Evolutionary conservation across 1,139 yeast species (phyloP), one percentile per base, ranked within the genome.

Genomic region (Pichia inconspicua): DNA sequence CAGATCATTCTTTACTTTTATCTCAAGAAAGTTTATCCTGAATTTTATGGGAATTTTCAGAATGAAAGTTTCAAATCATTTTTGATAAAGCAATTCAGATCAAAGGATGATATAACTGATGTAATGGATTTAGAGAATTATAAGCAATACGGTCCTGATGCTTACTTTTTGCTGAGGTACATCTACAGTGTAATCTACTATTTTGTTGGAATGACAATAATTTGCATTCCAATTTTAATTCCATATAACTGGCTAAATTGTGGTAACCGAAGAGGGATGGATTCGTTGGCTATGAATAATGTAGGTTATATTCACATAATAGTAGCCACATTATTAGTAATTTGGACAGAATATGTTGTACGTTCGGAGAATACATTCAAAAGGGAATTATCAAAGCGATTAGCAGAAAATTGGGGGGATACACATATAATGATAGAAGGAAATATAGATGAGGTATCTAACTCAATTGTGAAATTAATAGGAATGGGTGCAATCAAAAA

Each of bases 141-240:
- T 57, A 57, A 72, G 40, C 59, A 69, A 4, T 62, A 71, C 56
- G 89, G 89, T 0, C 60, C 82, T n/a, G 90, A 84, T 61, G 75
- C 84, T 0, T 82, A 80, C 58, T 77, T 80, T 55, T 79, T 82
- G 54, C 56, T 82, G 4, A 62, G 89, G 47, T 82, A 71, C 55
- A 61, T 82, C 40, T 67, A 70, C 46, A 66, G 78, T 2, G 55
- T 82, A 25, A 59, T 75, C 35, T 55, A 74, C 2, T 71, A 78
- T 49, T 82, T 82, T 55, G 49, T 67, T 1, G 67, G 73, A 0
- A 63, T 81, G 25, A 80, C 85, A 0, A 11, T 46, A 25, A 40
- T 48, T 9, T 34, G 45, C 30, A 38, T 48, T 6, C 51, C 51
- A 8, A 66, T 82, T 0, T 64, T 84, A 31, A 57, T 81, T 1